Conservation (phyloP, 768 basidiomycete genomes). For the Tricholoma bakamatsutake region DNA sequence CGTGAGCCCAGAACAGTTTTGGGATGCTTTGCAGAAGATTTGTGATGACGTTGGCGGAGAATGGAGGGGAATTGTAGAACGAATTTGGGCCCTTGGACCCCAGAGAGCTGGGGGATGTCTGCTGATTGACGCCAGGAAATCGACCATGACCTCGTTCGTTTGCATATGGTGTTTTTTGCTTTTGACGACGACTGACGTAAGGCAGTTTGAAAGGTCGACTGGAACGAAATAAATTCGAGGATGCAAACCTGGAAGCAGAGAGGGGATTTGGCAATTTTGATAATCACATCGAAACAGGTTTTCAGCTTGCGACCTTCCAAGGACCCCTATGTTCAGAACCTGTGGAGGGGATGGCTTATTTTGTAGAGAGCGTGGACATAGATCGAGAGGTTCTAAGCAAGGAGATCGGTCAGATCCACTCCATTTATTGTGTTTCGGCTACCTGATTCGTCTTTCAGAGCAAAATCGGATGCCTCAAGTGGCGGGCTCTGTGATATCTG, state of each 20-base stretch:
- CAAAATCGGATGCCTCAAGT: conserved; percentile 80
- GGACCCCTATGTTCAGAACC: conserved; percentile 96
- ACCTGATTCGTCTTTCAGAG: conserved; percentile 36
- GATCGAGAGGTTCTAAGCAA: conserved; percentile 53
- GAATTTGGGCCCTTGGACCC: conserved; percentile 90
- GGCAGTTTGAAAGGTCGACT: conserved; percentile 49
- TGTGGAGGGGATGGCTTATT: conserved; percentile 87
- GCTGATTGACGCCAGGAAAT: conserved; percentile 66
- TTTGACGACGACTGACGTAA: conserved; percentile 6
- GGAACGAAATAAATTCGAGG: conserved; percentile 30
- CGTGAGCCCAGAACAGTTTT: conserved; percentile 73
- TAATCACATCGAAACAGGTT: conserved; percentile 83
- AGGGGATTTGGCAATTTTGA: conserved; percentile 56
- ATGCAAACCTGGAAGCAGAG: conserved; percentile 26
- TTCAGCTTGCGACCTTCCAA: conserved; percentile 91
- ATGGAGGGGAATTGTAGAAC: conserved; percentile 69
- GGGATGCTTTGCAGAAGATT: conserved; percentile 59
- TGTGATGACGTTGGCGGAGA: conserved; percentile 76
- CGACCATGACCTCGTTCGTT: conserved; percentile 49
- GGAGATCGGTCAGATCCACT: conserved; percentile 50
- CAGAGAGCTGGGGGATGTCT: conserved; percentile 82
- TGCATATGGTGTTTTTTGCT: conserved; percentile 2
- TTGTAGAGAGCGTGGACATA: conserved; percentile 71
- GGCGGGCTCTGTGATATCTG: conserved; percentile 85
- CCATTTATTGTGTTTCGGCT: conserved; percentile 4